These are phyloP conservation scores for Russula olivacea DNA, from an alignment of 768 basidiomycete species.

Conservation along the genomic window DNA sequence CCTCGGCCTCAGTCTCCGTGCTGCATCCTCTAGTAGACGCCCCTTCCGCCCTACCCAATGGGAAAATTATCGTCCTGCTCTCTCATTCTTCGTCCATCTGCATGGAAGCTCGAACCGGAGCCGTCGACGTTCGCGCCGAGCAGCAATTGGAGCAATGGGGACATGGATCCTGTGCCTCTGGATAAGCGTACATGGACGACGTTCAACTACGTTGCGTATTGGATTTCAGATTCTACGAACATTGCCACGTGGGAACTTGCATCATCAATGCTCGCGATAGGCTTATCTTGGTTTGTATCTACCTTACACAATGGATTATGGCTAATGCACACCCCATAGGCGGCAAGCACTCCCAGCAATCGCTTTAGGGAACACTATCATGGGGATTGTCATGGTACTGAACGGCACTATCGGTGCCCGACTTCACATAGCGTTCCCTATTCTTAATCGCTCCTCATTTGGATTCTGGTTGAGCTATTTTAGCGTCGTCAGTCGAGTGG, in stretches of 20 bases:
- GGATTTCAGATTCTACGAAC: conserved; percentile 36
- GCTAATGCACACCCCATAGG: conserved; percentile 33
- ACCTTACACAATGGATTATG: background rate
- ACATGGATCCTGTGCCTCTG: conserved; percentile 70
- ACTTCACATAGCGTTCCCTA: conserved; percentile 68
- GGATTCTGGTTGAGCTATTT: conserved; percentile 91
- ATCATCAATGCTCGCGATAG: conserved; percentile 67
- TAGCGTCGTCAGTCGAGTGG: conserved; percentile 66
- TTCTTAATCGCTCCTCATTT: conserved; percentile 80
- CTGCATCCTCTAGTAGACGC: background rate
- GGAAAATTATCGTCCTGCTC: background rate
- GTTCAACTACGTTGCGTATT: conserved; percentile 61
- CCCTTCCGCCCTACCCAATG: background rate
- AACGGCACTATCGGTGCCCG: conserved; percentile 77
- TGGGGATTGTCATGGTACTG: conserved; percentile 64
- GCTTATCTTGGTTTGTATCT: conserved; percentile 54
- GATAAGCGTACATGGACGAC: conserved; percentile 60
- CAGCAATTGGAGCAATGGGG: conserved; percentile 61
- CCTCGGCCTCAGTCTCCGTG: no score
- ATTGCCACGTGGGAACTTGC: conserved; percentile 49
- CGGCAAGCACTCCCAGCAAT: conserved; percentile 64
- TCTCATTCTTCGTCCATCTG: conserved; percentile 28
- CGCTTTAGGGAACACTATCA: conserved; percentile 65
- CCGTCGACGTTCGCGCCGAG: conserved; percentile 52
- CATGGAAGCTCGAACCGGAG: conserved; percentile 49